Evolutionary conservation across 2,329 filamentous ascomycete genomes (phyloP).

Genomic region (Neofusicoccum parvum): DNA sequence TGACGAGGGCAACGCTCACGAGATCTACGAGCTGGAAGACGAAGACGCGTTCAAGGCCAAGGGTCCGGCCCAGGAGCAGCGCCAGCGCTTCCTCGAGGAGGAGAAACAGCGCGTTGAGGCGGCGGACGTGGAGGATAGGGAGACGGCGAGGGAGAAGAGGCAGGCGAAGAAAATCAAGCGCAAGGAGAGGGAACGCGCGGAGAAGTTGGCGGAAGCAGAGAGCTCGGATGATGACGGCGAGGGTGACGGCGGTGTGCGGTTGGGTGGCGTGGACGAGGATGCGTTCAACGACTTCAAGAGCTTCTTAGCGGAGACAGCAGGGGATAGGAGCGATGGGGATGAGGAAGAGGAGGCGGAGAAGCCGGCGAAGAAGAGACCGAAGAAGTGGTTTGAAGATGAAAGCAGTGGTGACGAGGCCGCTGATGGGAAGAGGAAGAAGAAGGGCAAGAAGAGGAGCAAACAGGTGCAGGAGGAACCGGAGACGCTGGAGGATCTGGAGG

Average conservation of each 20-base stretch:
- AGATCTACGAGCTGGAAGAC: slow-evolving; percentile 84
- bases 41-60: slow-evolving; percentile 77
- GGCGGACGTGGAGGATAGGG: slow-evolving; percentile 83
- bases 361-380: slow-evolving; percentile 64
- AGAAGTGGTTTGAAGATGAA: slow-evolving; percentile 79
- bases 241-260: slow-evolving; percentile 31
- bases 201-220: slow-evolving; percentile 45
- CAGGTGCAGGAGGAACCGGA: slow-evolving; percentile 69
- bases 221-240: slow-evolving; percentile 32
- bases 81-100: slow-evolving; percentile 73
- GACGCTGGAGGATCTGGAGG: slow-evolving; percentile 78
- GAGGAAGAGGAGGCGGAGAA: slow-evolving; percentile 28
- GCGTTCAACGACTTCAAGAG: slow-evolving; percentile 19
- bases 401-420: slow-evolving; percentile 48
- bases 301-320: slow-evolving; percentile 7
- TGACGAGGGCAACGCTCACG: slow-evolving; percentile 83
- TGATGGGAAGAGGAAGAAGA: slow-evolving; percentile 37
- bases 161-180: slow-evolving; percentile 74
- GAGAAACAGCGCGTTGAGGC: slow-evolving; percentile 72
- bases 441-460: slow-evolving; percentile 47
- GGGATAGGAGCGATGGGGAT: slow-evolving; percentile 28
- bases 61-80: slow-evolving; percentile 75
- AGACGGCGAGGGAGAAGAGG: slow-evolving; percentile 74
- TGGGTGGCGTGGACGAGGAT: slow-evolving; percentile 28
- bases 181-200: slow-evolving; percentile 65